Conservation (phyloP, 164 flowering plant species). For the Chimonanthus praecox region DNA sequence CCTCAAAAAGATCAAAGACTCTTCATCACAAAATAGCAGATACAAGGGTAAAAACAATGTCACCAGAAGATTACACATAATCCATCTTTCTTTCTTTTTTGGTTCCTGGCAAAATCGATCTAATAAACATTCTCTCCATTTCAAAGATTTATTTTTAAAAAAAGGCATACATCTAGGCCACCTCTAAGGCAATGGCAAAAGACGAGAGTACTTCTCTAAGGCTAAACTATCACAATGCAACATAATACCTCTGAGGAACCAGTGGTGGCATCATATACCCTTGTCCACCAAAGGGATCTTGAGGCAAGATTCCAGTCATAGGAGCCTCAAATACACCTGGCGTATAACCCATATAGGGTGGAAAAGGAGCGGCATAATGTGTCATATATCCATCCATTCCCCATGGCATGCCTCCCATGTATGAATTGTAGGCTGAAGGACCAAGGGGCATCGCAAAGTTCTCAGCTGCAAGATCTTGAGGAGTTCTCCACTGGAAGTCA, state of each 20-base stretch:
- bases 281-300: constrained; percentile 60
- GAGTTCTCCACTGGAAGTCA: constrained; percentile 62
- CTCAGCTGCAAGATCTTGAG: constrained; percentile 61
- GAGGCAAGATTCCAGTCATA: constrained; percentile 47
- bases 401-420: constrained; percentile 67
- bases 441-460: constrained; percentile 65
- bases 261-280: constrained; percentile 49
- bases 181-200: not conserved
- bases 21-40: not conserved
- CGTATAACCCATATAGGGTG: constrained; percentile 51
- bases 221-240: not conserved
- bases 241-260: constrained; percentile 51
- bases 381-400: constrained; percentile 62
- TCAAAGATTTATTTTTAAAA: too few relatives aligned
- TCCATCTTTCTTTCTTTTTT: too few relatives aligned
- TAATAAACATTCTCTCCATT: too few relatives aligned
- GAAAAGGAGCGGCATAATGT: constrained; percentile 54
- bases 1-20: not conserved
- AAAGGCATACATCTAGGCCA: not conserved
- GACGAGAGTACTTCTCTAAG: not conserved
- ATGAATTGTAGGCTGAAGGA: constrained; percentile 58
- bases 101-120: too few relatives aligned
- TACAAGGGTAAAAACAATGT: not conserved
- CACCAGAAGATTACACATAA: too few relatives aligned
- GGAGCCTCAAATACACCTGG: constrained; percentile 60